Base-by-base conservation (phyloP, 202 grass and related monocot species). In the Setaria viridis region DNA sequence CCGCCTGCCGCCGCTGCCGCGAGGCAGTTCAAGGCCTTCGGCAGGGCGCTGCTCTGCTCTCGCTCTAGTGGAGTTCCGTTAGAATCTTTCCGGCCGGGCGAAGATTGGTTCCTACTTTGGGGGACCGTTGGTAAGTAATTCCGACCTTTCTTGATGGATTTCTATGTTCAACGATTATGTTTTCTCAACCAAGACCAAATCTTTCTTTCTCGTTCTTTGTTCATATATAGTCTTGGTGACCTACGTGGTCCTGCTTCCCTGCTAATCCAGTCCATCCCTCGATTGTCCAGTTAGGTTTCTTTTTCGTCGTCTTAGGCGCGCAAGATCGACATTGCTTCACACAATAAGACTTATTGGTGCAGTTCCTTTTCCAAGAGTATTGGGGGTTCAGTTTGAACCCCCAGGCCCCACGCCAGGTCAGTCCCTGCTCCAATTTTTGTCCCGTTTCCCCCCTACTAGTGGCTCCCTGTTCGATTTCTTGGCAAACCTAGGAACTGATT, bases 361-460 rank as follows among this genome's bases (percentile, higher is more conserved):
- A 29, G 32, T 68, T 37, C 39, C 4, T 43, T 13, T 7, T 60
- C 79, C 79, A 11, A 16, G 53, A 25, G 2, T 53, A 14, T 39
- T 35, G 62, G 46, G 63, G 64, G 33, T 25, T 21, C 48, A 63
- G 13, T 25, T 34, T 21, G 17, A 80, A 56, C 49, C 48, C 12
- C 14, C 8, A 70, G 59, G 67, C 41, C 9, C 37, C n/a, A 32
- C 51, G 37, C 66, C 51, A 71, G 29, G 80, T 57, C 14, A 11
- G 35, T 57, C 37, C 21, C 51, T 59, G 67, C 59, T 68, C 58
- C 39, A 83, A 86, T 45, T 74, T 79, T 79, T 72, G 21, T 17
- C 35, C 10, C 21, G 15, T 77, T 67, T 42, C 6, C 25, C 3
- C 14, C 14, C n/a, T 16, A 32, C 59, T n/a, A 20, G 21, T 34